phyloP scores from a whole-genome alignment of 495 filamentous ascomycete genomes.

The Penicillium parvum region DNA sequence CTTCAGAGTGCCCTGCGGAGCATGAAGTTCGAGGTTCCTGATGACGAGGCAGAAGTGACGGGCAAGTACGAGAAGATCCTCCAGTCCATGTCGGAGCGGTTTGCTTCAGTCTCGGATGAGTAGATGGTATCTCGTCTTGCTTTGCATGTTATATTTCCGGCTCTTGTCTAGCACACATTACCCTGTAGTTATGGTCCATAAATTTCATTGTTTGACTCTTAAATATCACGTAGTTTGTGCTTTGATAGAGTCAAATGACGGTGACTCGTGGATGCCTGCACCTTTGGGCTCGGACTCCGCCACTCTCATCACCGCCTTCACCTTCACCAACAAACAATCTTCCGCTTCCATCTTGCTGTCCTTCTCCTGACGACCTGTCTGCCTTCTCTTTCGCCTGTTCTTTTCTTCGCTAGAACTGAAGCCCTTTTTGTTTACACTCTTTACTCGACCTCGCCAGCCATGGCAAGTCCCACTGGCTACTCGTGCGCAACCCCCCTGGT shows the following conservation, averaged over 20 bases:
- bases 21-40: constrained; percentile 95
- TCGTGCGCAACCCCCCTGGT: constrained; percentile 37
- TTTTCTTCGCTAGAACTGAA: background rate
- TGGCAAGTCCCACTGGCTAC: constrained; percentile 46
- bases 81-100: constrained; percentile 91
- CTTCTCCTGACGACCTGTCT: constrained; percentile 4
- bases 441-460: constrained; percentile 33
- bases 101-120: constrained; percentile 90
- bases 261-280: constrained; percentile 17
- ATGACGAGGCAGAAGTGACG: constrained; percentile 65
- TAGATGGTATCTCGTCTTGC: constrained; percentile 41
- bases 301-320: constrained; percentile 29
- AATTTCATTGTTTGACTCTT: constrained; percentile 8
- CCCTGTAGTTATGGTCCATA: constrained; percentile 38
- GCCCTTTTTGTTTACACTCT: constrained; percentile 1
- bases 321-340: constrained; percentile 24
- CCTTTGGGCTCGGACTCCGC: constrained; percentile 13
- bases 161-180: constrained; percentile 35
- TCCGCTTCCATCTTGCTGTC: constrained; percentile 18
- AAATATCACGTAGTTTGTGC: too few relatives aligned
- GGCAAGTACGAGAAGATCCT: constrained; percentile 92
- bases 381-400: constrained; percentile 5
- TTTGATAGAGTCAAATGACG: too few relatives aligned
- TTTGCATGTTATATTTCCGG: constrained; percentile 22
- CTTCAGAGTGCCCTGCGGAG: constrained; percentile 75